Percentiles rank a stretch among this genome's conserved stretches.
Conservation (phyloP, 257 asterid genomes). For the Solanum gandarillasii region DNA sequence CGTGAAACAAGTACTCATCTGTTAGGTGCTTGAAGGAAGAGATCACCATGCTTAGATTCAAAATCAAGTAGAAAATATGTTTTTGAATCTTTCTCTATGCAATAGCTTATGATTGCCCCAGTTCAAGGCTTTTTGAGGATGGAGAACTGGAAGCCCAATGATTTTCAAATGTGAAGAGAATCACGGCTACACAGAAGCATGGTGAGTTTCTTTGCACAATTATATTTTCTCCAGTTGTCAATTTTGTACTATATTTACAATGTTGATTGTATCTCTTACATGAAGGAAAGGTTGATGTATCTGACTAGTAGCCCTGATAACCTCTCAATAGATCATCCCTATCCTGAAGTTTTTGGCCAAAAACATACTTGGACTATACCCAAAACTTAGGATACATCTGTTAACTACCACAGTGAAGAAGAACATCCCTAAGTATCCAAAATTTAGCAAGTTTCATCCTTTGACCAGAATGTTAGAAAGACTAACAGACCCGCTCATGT, state of each 20-base stretch:
- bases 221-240: background rate
- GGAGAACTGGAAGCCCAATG: background rate
- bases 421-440: background rate
- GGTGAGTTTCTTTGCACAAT: background rate
- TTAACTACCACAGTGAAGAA: background rate
- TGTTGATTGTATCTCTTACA: background rate
- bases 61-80: background rate
- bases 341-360: background rate
- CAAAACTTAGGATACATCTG: background rate
- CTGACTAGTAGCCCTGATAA: background rate
- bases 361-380: background rate
- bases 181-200: background rate
- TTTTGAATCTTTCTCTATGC: background rate
- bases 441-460: background rate
- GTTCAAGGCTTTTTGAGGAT: background rate
- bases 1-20: background rate
- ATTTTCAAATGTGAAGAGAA: background rate
- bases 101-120: background rate
- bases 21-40: background rate
- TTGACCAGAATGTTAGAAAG: background rate
- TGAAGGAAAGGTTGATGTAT: background rate
- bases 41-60: background rate
- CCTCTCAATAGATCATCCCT: background rate
- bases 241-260: background rate
- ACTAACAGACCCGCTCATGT: background rate